These are phyloP conservation scores for Flaveria robusta DNA, from an alignment of 129 eudicot genomes.

Conservation along the genomic window DNA sequence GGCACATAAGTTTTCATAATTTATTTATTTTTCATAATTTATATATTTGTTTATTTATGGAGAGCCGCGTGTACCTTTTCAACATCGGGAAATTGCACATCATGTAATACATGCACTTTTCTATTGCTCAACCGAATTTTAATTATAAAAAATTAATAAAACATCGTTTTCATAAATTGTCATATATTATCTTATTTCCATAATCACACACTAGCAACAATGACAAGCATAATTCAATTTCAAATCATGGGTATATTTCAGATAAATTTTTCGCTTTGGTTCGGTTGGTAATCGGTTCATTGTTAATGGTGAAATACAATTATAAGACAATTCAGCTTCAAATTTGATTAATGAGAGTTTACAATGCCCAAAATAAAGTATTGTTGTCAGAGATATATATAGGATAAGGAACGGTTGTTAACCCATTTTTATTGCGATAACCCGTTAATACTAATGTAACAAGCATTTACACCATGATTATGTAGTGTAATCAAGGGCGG, in stretches of 20 bases:
- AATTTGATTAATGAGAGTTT: no score
- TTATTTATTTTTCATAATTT: background rate
- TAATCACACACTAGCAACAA: background rate
- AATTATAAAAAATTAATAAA: background rate
- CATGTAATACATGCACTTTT: background rate
- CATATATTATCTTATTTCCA: background rate
- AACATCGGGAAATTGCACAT: conserved; percentile 16
- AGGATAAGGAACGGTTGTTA: no score
- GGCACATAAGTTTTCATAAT: no score
- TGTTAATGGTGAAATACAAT: no score
- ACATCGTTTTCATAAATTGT: background rate
- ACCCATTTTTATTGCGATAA: no score
- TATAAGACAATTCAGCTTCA: no score
- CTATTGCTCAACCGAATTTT: background rate
- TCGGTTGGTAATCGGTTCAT: no score
- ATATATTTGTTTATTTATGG: background rate
- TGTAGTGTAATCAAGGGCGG: no score
- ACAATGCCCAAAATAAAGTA: background rate
- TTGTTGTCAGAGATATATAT: conserved; percentile 5
- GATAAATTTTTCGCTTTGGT: no score
- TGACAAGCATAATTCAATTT: background rate
- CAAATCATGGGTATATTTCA: background rate
- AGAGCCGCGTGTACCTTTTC: conserved; percentile 15
- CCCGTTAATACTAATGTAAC: no score
- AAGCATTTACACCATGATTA: no score